Base-by-base conservation (phyloP, 176 grass and related monocot genomes). In the Avena atlantica region DNA sequence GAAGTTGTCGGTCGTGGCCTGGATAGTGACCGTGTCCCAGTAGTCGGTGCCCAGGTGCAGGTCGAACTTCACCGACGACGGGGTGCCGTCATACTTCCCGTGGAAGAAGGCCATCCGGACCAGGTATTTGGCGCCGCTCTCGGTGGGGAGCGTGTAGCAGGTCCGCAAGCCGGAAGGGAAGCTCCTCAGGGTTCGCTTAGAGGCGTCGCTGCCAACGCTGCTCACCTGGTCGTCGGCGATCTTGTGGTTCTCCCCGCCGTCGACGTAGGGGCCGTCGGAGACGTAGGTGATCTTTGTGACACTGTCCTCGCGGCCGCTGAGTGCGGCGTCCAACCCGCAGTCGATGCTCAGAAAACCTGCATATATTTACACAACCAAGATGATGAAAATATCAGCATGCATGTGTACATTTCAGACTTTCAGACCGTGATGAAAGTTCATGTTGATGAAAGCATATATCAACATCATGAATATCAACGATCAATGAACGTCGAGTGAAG, bases 121-220 rank as follows among this genome's bases (percentile, higher is more conserved):
- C 58, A 60, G 58, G 19, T 60, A 60, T 10, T 21, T 60, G 58
- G 20, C 58, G 6, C 58, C 58, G 58, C 58, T 60, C 58, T 60
- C 20, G 1, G 70, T 73, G 20, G 70, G 70, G 10, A 73, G 70
- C 9, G 42, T 10, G 42, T 73, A 73, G 70, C 70, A 73, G 70
- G 48, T 73, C 70, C 42, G 9, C 1, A 11, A 1, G 7, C 70
- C 70, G 9, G 40, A 21, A 0, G 40, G 70, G 42, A 73, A 73
- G 70, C 70, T 73, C 40, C 70, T 23, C 19, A 73, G 40, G 4
- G 70, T 48, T 25, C 24, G 64, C 19, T 0, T 12, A n/a, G n/a
- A n/a, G 70, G 2, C 0, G 40, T 2, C 40, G 3, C 12, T 9
- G 7, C 0, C 0, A 3, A 13, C 0, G 49, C 11, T 12, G 8